These are phyloP conservation scores for Tephrocybe sp. DNA, from an alignment of 768 basidiomycete genomes.

Conservation along the genomic window DNA sequence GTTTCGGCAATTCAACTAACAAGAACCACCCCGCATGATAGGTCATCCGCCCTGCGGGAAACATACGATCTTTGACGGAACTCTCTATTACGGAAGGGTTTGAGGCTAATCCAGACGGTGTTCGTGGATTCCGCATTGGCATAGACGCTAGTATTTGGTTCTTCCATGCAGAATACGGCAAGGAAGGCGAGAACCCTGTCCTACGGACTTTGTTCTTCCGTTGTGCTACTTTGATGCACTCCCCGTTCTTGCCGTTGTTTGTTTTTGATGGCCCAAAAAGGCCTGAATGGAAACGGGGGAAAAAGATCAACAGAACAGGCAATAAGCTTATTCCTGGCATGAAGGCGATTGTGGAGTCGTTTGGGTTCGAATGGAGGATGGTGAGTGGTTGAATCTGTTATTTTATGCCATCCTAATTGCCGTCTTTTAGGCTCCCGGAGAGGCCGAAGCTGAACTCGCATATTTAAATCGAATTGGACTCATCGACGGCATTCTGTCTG, in stretches of 20 bases:
- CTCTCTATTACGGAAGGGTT: constrained; percentile 77
- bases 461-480: constrained; percentile 77
- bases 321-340: constrained; percentile 72
- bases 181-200: constrained; percentile 84
- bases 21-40: constrained; percentile 10
- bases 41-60: constrained; percentile 71
- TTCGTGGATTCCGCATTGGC: constrained; percentile 77
- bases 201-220: constrained; percentile 82
- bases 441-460: constrained; percentile 93
- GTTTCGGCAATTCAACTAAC: not conserved
- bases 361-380: constrained; percentile 76
- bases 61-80: constrained; percentile 72
- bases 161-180: constrained; percentile 72
- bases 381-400: constrained; percentile 30
- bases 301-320: constrained; percentile 57
- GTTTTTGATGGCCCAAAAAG: constrained; percentile 90
- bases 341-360: constrained; percentile 75
- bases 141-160: constrained; percentile 90
- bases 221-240: constrained; percentile 71
- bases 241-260: constrained; percentile 84
- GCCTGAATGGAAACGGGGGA: constrained; percentile 77
- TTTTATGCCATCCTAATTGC: constrained; percentile 23
- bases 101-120: constrained; percentile 55
- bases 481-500: constrained; percentile 87
- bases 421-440: constrained; percentile 72